Conservation (phyloP, 225 moss, liverwort and hornwort species). For the Pseudisothecium myosuroides region DNA sequence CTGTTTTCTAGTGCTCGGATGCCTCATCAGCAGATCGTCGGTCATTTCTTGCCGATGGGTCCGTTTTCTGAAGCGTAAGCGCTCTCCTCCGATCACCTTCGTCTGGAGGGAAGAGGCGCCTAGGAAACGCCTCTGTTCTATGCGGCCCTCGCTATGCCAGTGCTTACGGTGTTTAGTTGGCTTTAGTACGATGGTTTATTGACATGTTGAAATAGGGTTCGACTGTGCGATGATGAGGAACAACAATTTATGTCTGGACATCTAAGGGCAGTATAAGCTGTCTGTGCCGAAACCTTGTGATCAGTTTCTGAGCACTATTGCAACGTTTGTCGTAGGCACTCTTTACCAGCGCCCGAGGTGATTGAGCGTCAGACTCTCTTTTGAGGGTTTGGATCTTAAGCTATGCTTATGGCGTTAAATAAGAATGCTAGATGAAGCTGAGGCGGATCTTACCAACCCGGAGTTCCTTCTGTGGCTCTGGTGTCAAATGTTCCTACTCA, state of each 20-base stretch:
- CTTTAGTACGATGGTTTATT: conserved; percentile 21
- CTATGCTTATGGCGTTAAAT: conserved; percentile 7
- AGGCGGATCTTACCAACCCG: conserved; percentile 33
- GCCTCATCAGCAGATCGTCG: conserved; percentile 13
- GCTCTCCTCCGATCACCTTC: too few species aligned
- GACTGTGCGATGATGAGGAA: conserved; percentile 1
- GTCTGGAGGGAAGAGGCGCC: not conserved
- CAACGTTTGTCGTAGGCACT: not conserved
- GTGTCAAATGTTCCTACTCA: conserved; percentile 33
- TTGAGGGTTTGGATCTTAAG: not conserved
- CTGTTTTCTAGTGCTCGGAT: not conserved
- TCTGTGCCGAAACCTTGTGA: conserved; percentile 1
- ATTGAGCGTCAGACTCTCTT: not conserved
- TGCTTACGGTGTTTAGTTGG: not conserved
- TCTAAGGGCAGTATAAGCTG: not conserved
- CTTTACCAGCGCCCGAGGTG: conserved; percentile 12
- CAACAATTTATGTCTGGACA: conserved; percentile 19
- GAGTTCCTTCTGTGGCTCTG: not conserved
- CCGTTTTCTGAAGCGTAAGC: conserved; percentile 28
- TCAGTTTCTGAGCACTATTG: not conserved
- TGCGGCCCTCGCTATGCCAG: conserved; percentile 22
- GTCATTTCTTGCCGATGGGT: not conserved
- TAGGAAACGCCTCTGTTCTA: conserved; percentile 12
- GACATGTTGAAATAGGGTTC: not conserved
- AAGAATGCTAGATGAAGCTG: not conserved